Evolutionary conservation across 2,329 filamentous ascomycete genomes (phyloP).

Genomic region (Fusarium sp.): DNA sequence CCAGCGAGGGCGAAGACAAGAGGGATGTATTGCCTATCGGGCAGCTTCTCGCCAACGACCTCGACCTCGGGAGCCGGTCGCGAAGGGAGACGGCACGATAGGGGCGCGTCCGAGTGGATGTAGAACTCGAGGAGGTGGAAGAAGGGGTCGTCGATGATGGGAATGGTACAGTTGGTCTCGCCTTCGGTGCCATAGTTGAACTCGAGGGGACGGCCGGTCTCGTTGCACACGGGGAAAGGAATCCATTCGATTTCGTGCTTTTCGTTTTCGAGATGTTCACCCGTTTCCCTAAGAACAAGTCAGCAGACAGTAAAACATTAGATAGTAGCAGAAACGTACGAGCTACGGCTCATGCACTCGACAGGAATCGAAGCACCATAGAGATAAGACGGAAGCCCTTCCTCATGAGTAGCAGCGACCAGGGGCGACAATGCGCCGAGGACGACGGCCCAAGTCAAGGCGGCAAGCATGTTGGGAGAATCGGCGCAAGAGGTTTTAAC

Average conservation of each 20-base stretch:
- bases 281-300: slow-evolving; percentile 74
- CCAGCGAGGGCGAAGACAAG: slow-evolving; percentile 90
- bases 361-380: slow-evolving; percentile 76
- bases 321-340: slow-evolving; percentile 61
- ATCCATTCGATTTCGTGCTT: slow-evolving; percentile 90
- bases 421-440: slow-evolving; percentile 43
- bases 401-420: slow-evolving; percentile 50
- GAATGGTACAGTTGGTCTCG: slow-evolving; percentile 87
- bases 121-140: slow-evolving; percentile 97
- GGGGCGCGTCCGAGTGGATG: slow-evolving; percentile 93
- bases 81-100: slow-evolving; percentile 89
- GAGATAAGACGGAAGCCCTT: slow-evolving; percentile 69
- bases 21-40: slow-evolving; percentile 76
- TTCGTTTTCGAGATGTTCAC: slow-evolving; percentile 87
- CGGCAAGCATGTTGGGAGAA: slow-evolving; percentile 30
- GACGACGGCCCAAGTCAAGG: slow-evolving; percentile 26
- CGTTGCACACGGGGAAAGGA: slow-evolving; percentile 90
- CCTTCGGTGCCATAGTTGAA: slow-evolving; percentile 86
- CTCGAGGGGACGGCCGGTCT: slow-evolving; percentile 84
- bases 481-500: slow-evolving; percentile 2
- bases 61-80: slow-evolving; percentile 72
- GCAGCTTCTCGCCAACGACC: slow-evolving; percentile 63
- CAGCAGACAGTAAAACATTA: background rate
- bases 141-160: slow-evolving; percentile 80
- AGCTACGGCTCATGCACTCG: slow-evolving; percentile 79